Evolutionary conservation across 352 stramenopile species (phyloP).

Genomic region (Globisporangium carolinianum): DNA sequence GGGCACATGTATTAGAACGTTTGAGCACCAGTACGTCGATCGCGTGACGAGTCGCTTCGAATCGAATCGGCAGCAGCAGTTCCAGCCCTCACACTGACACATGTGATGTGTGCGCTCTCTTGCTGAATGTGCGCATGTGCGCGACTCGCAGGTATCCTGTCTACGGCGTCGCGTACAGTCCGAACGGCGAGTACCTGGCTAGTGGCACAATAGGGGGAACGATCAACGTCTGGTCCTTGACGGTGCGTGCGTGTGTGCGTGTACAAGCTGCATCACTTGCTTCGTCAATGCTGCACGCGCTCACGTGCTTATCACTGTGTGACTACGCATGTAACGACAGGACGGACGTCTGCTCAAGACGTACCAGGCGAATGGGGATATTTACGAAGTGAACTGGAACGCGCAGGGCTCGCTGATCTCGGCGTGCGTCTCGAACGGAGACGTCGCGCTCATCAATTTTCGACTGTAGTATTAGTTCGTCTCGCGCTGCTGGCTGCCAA

Average conservation of each 20-base stretch:
- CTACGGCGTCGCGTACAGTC: conserved; percentile 85
- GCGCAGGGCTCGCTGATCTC: conserved; percentile 80
- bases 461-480: conserved; percentile 83
- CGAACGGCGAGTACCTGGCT: conserved; percentile 91
- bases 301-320: neutral
- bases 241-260: conserved; percentile 45
- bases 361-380: conserved; percentile 92
- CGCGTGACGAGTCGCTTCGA: no score
- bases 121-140: no score
- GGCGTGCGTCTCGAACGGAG: conserved; percentile 79
- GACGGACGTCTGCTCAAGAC: conserved; percentile 77
- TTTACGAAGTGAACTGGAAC: conserved; percentile 99
- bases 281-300: neutral
- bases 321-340: conserved; percentile 16
- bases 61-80: no score
- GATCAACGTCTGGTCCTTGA: conserved; percentile 97
- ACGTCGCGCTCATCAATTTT: conserved; percentile 88
- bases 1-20: conserved; percentile 88
- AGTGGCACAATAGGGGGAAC: conserved; percentile 95
- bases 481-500: no score
- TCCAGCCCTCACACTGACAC: no score
- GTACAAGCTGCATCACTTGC: neutral
- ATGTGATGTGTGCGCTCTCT: no score
- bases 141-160: conserved; percentile 61
- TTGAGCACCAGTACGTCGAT: conserved; percentile 86